Conservation (phyloP, 495 filamentous ascomycete genomes). For the Aspergillus indologenus region DNA sequence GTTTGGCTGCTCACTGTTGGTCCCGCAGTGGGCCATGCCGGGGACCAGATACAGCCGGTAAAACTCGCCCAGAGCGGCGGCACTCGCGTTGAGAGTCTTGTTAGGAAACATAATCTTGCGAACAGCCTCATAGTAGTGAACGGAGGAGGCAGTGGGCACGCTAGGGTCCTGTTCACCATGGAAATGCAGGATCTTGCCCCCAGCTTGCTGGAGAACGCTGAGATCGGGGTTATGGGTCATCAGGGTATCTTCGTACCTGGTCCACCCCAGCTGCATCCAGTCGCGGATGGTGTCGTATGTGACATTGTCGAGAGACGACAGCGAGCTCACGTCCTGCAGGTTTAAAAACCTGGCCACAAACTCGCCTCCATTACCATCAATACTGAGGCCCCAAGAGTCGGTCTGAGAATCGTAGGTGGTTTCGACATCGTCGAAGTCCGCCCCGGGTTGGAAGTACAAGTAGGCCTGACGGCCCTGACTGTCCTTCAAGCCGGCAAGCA, state of each 20-base stretch:
- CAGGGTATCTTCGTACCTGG: conserved; percentile 19
- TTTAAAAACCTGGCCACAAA: conserved; percentile 15
- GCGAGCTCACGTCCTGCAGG: conserved; percentile 11
- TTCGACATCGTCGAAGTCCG: conserved; percentile 39
- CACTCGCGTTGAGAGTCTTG: conserved; percentile 32
- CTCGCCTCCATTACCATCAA: conserved; percentile 35
- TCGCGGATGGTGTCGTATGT: conserved; percentile 47
- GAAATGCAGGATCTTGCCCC: conserved; percentile 50
- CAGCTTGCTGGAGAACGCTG: conserved; percentile 36
- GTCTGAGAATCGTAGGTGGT: conserved; percentile 42
- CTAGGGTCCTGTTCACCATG: conserved; percentile 51
- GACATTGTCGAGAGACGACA: conserved; percentile 38
- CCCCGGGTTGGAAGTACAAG: conserved; percentile 41
- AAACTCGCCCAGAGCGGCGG: conserved; percentile 41
- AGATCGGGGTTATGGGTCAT: conserved; percentile 46
- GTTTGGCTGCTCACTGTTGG: conserved; percentile 38
- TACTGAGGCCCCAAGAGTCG: conserved; percentile 32
- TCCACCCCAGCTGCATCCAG: conserved; percentile 39
- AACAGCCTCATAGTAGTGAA: conserved; percentile 50
- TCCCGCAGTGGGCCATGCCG: conserved; percentile 46
- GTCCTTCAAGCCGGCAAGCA: conserved; percentile 44
- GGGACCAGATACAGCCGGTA: conserved; percentile 53
- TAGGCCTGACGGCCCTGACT: conserved; percentile 43
- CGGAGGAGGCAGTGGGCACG: conserved; percentile 46
- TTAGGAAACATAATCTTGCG: conserved; percentile 47